phyloP scores from a whole-genome alignment of 306 rosid genomes.

The Prinsepia uniflora region DNA sequence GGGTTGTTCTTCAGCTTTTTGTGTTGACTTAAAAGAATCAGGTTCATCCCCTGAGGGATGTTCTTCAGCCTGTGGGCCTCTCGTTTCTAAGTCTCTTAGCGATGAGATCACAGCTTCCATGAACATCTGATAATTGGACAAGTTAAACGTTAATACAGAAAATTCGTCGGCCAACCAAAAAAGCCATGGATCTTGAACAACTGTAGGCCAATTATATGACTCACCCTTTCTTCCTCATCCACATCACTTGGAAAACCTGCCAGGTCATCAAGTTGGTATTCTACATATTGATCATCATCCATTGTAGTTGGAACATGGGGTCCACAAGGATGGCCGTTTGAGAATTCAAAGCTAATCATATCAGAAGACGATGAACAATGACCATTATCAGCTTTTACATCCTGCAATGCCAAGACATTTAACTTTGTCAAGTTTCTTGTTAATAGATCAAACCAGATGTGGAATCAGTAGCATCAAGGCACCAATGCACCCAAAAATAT shows the following conservation, averaged over 20 bases:
- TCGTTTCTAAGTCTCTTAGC: constrained; percentile 51
- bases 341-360: constrained; percentile 91
- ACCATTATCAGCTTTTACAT: constrained; percentile 39
- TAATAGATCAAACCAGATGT: neutral
- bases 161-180: constrained; percentile 10
- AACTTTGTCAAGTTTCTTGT: neutral
- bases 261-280: constrained; percentile 74
- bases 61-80: constrained; percentile 38
- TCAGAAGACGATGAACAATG: constrained; percentile 60
- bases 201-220: constrained; percentile 21
- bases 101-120: constrained; percentile 77
- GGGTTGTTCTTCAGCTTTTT: constrained; percentile 36
- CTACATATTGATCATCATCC: constrained; percentile 80
- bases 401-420: constrained; percentile 38
- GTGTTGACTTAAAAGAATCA: constrained; percentile 21
- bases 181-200: neutral
- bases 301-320: constrained; percentile 54
- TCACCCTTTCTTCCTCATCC: constrained; percentile 77
- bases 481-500: neutral
- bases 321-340: constrained; percentile 56
- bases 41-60: constrained; percentile 25
- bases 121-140: constrained; percentile 52
- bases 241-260: constrained; percentile 61
- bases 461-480: neutral
- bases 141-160: constrained; percentile 6